phyloP scores from a whole-genome alignment of 371 early-diverging fungal species.

The Mortierella sp. region DNA sequence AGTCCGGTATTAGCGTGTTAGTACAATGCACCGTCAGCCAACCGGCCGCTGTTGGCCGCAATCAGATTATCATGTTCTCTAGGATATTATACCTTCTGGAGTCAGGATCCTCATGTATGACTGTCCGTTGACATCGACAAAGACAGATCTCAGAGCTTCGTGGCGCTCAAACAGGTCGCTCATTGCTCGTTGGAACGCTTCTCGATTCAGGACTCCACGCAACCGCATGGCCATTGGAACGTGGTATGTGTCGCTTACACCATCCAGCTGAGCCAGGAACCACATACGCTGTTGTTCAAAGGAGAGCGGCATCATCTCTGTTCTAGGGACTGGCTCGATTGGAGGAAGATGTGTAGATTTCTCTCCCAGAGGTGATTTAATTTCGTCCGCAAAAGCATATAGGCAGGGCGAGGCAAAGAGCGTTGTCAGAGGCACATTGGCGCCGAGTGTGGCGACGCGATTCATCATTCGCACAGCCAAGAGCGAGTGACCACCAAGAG shows the following conservation, averaged over 20 bases:
- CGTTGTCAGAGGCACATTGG: not conserved
- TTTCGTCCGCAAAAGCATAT: not conserved
- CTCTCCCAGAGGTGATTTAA: not conserved
- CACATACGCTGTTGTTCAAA: conserved; percentile 24
- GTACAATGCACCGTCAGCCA: too few relatives aligned
- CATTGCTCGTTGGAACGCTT: conserved; percentile 3
- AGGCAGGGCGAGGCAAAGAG: conserved; percentile 15
- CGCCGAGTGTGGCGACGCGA: not conserved
- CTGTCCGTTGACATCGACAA: conserved; percentile 12
- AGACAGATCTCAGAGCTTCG: conserved; percentile 15
- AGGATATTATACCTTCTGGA: conserved; percentile 2
- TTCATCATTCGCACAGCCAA: conserved; percentile 29
- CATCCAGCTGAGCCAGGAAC: conserved; percentile 22
- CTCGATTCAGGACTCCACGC: not conserved
- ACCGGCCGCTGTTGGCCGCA: not conserved
- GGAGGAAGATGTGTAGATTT: not conserved
- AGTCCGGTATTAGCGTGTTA: too few relatives aligned
- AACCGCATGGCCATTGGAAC: conserved; percentile 8
- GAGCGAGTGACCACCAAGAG: conserved; percentile 45
- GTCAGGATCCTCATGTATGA: conserved; percentile 2
- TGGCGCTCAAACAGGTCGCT: conserved; percentile 8
- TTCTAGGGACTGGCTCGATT: conserved; percentile 3
- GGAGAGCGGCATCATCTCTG: conserved; percentile 4
- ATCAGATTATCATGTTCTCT: not conserved
- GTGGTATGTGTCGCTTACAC: conserved; percentile 22